These are phyloP conservation scores for Kuraishia molischiana DNA, from an alignment of 805 yeast species.

Conservation along the genomic window DNA sequence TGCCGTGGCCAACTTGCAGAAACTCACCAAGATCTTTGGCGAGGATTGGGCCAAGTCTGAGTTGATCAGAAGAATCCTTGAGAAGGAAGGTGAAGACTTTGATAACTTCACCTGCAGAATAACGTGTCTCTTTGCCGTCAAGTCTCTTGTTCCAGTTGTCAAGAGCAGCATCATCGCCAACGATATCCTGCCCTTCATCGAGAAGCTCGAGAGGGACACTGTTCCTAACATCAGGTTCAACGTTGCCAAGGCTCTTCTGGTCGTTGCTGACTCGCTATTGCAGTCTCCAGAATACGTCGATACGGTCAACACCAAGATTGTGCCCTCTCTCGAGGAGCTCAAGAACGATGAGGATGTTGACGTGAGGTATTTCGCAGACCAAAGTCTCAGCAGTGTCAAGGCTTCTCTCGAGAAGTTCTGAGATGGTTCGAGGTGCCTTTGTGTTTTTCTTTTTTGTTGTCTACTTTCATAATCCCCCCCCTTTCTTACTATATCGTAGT, in stretches of 20 bases:
- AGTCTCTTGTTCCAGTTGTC: constrained; percentile 72
- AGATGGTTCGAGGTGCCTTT: neutral
- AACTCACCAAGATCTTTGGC: constrained; percentile 81
- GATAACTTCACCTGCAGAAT: constrained; percentile 83
- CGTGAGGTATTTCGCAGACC: constrained; percentile 76
- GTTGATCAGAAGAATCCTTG: constrained; percentile 67
- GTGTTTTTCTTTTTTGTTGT: neutral
- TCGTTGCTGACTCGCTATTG: constrained; percentile 44
- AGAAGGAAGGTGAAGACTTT: constrained; percentile 26
- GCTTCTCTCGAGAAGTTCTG: constrained; percentile 2
- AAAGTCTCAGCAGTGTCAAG: constrained; percentile 38
- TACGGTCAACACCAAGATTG: constrained; percentile 39
- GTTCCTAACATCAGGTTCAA: constrained; percentile 96
- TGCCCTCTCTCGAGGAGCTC: constrained; percentile 58
- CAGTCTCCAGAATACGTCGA: constrained; percentile 26
- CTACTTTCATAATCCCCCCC: neutral
- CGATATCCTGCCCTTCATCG: constrained; percentile 72
- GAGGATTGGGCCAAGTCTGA: constrained; percentile 87
- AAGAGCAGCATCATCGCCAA: constrained; percentile 43
- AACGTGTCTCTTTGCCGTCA: constrained; percentile 81
- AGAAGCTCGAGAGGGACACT: constrained; percentile 60
- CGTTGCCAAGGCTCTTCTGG: constrained; percentile 75
- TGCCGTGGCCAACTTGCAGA: constrained; percentile 75
- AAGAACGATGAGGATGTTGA: constrained; percentile 73
- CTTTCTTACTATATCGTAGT: neutral